A percentile compares a stretch with the other conserved stretches of the same genome.
These are phyloP conservation scores for Penicillium canescens DNA, from an alignment of 495 filamentous ascomycete genomes.

Conservation along the genomic window DNA sequence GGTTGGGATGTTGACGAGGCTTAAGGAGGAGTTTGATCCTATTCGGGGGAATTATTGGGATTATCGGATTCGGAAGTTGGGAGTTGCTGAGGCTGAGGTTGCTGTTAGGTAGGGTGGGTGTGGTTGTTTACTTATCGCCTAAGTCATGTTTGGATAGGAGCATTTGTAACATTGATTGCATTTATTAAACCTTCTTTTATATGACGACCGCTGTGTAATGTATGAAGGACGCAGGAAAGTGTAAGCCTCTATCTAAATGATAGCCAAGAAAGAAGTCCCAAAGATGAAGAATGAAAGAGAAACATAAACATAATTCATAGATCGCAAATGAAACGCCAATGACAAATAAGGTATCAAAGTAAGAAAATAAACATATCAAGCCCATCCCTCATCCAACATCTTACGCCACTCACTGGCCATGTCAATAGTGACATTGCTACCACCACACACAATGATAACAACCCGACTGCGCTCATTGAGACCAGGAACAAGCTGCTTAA, in stretches of 20 bases:
- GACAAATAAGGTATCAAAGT: slow-evolving; percentile 6
- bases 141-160: too few species aligned
- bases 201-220: slow-evolving; percentile 2
- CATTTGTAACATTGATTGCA: background rate
- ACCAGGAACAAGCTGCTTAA: slow-evolving; percentile 59
- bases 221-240: slow-evolving; percentile 1
- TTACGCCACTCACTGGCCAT: slow-evolving; percentile 63
- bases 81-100: slow-evolving; percentile 13
- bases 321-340: slow-evolving; percentile 4
- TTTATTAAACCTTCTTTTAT: slow-evolving; percentile 1
- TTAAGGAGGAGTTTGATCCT: slow-evolving; percentile 86
- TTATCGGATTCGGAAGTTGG: slow-evolving; percentile 60
- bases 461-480: slow-evolving; percentile 64
- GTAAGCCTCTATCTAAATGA: slow-evolving; percentile 10
- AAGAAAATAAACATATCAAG: slow-evolving; percentile 11
- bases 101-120: background rate
- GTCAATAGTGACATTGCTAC: slow-evolving; percentile 70
- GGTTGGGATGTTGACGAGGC: slow-evolving; percentile 61
- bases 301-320: background rate
- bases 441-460: slow-evolving; percentile 86
- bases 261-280: background rate
- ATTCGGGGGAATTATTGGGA: slow-evolving; percentile 92
- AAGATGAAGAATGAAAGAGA: background rate
- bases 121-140: too few species aligned
- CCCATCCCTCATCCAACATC: slow-evolving; percentile 44